These are phyloP conservation scores for Coelastrella sp. DNA, from an alignment of 139 green algal species.

Conservation along the genomic window DNA sequence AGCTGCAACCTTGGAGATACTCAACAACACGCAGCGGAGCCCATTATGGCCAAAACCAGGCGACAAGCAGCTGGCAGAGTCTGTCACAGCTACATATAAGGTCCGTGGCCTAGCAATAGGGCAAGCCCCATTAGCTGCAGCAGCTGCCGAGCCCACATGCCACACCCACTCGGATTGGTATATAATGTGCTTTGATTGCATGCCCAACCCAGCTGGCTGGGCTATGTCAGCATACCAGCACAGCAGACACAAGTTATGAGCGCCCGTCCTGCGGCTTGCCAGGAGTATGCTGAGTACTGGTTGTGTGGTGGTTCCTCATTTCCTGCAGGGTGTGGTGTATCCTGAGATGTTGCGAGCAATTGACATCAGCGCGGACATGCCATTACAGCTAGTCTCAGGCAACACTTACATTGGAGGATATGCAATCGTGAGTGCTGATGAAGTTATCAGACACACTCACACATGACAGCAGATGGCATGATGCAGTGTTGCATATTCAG, in stretches of 20 bases:
- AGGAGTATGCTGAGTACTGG: too few relatives aligned
- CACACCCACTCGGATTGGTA: too few relatives aligned
- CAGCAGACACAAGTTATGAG: too few relatives aligned
- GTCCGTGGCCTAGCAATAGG: too few relatives aligned
- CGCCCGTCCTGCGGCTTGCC: too few relatives aligned
- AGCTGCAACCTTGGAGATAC: not conserved
- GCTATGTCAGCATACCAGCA: too few relatives aligned
- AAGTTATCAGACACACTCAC: not conserved
- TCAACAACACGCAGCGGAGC: not conserved
- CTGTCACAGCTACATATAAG: not conserved
- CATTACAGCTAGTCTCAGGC: not conserved
- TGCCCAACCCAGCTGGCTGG: too few relatives aligned
- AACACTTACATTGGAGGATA: not conserved
- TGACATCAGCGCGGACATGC: not conserved
- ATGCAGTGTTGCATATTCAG: too few relatives aligned
- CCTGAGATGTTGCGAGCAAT: not conserved
- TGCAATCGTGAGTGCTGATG: not conserved
- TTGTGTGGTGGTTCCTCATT: not conserved
- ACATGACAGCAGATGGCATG: too few relatives aligned
- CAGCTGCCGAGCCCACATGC: too few relatives aligned
- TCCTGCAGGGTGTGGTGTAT: not conserved
- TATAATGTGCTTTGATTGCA: too few relatives aligned
- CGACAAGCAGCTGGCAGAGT: not conserved
- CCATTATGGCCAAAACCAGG: not conserved
- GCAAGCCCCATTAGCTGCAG: too few relatives aligned